Conservation (phyloP, 2,329 filamentous ascomycete species). For the Cladosporium sp. region DNA sequence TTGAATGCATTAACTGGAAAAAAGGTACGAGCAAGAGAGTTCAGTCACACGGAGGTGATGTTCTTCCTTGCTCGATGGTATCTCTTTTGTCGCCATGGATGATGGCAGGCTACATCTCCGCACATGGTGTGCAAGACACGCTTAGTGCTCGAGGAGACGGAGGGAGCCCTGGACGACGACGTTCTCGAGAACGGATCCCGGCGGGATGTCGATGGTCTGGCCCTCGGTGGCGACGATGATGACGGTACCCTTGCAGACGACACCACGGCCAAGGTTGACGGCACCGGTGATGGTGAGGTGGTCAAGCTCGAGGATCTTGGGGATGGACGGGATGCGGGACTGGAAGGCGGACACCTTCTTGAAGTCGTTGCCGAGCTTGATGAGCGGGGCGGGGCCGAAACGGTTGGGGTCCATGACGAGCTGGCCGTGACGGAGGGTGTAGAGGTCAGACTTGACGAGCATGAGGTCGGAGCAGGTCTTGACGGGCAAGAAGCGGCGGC, state of each 20-base stretch:
- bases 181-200: constrained; percentile 96
- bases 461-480: constrained; percentile 99
- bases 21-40: background rate
- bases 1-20: constrained; percentile 4
- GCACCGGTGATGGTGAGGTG: constrained; percentile 97
- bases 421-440: constrained; percentile 98
- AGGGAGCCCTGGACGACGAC: constrained; percentile 98
- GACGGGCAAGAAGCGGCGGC: constrained; percentile 96
- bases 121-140: background rate
- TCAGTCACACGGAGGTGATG: background rate
- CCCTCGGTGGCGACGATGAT: constrained; percentile 98
- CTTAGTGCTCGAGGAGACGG: constrained; percentile 64
- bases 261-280: constrained; percentile 92
- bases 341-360: constrained; percentile 99
- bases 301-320: constrained; percentile 86
- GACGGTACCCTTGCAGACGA: constrained; percentile 95
- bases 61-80: background rate
- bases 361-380: constrained; percentile 98
- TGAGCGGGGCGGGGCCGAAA: constrained; percentile 93
- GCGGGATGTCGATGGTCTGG: constrained; percentile 95
- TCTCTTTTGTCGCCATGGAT: background rate
- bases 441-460: constrained; percentile 99
- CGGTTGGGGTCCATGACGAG: constrained; percentile 94
- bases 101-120: background rate
- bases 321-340: constrained; percentile 80